phyloP scores from a whole-genome alignment of 805 yeast species.

The Wickerhamomyces pijperi region DNA sequence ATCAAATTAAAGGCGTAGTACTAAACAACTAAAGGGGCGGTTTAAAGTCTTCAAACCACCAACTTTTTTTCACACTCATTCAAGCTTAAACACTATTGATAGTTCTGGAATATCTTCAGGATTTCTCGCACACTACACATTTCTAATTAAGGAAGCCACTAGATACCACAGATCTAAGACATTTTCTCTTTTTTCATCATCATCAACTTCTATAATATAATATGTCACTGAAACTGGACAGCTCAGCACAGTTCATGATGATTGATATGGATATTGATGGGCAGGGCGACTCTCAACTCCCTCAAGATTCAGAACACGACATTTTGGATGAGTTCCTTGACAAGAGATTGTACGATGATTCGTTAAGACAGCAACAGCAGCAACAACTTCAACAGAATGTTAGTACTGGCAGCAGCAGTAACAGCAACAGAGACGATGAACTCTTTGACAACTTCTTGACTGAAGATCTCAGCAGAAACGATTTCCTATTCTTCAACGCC shows the following conservation, averaged over 20 bases:
- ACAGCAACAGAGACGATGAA: constrained; percentile 11
- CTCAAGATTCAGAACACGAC: constrained; percentile 25
- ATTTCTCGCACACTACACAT: too few relatives aligned
- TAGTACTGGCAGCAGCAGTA: background rate
- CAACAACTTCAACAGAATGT: background rate
- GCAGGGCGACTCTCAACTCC: background rate
- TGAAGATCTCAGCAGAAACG: constrained; percentile 16
- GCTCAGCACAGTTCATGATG: constrained; percentile 5
- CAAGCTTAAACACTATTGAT: too few relatives aligned
- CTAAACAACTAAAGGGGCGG: too few relatives aligned
- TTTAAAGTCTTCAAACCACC: too few relatives aligned
- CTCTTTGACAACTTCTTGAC: constrained; percentile 15
- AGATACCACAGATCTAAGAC: too few relatives aligned
- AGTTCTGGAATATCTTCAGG: too few relatives aligned
- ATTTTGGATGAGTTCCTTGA: constrained; percentile 36
- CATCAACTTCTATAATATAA: too few relatives aligned
- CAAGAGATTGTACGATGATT: constrained; percentile 16
- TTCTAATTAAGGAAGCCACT: too few relatives aligned
- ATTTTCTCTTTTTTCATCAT: too few relatives aligned
- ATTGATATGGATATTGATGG: background rate
- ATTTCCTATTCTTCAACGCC: constrained; percentile 9
- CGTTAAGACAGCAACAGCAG: background rate
- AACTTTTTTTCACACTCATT: too few relatives aligned
- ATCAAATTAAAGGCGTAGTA: too few relatives aligned
- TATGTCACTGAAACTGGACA: constrained; percentile 13